phyloP scores from a whole-genome alignment of 2,329 filamentous ascomycete species.

The Hyphodiscus sp. region DNA sequence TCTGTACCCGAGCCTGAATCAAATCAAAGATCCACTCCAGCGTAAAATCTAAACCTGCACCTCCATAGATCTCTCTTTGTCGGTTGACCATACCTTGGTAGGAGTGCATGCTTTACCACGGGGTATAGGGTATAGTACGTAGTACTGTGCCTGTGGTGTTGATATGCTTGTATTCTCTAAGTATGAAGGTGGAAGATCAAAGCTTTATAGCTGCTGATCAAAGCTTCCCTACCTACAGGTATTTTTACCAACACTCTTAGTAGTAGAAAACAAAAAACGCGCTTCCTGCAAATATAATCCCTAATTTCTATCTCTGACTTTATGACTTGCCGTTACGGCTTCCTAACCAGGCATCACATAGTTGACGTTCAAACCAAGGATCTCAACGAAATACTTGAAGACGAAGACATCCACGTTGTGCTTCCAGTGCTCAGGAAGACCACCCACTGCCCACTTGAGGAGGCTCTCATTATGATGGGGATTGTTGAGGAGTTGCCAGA shows the following conservation, averaged over 20 bases:
- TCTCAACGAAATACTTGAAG: background rate
- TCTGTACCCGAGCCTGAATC: background rate
- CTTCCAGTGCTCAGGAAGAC: background rate
- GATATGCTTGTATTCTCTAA: too few relatives aligned
- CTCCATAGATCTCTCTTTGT: background rate
- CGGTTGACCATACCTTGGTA: too few relatives aligned
- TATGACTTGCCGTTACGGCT: background rate
- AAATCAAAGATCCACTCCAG: background rate
- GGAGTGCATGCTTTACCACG: too few relatives aligned
- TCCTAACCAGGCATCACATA: background rate
- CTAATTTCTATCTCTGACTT: background rate
- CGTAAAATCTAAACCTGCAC: background rate
- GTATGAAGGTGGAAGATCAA: too few relatives aligned
- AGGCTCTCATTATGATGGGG: background rate
- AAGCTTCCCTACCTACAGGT: too few relatives aligned
- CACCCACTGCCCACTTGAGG: background rate
- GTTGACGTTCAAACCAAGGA: background rate
- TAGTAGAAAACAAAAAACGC: background rate
- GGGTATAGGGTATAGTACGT: too few relatives aligned
- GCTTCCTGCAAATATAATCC: background rate
- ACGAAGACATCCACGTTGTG: background rate
- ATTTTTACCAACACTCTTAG: too few relatives aligned
- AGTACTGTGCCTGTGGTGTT: too few relatives aligned
- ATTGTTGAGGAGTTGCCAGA: background rate
- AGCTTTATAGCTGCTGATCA: too few relatives aligned